Evolutionary conservation across 257 asterid species (phyloP), one percentile per base, ranked within the genome.

Genomic region (Thymus mandschuricus): DNA sequence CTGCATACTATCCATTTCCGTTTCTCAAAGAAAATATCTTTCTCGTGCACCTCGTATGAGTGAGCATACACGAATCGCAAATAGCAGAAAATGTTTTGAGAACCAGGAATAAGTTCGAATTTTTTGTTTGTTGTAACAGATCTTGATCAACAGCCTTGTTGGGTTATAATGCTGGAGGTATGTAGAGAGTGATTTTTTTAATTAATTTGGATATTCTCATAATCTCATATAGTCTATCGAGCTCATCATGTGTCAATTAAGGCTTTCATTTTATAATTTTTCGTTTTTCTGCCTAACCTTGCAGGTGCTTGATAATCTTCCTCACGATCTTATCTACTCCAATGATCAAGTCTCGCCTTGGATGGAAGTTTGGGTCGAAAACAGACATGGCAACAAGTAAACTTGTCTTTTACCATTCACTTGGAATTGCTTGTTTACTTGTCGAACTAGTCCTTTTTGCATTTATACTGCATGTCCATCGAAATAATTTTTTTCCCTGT

Each of bases 101-200:
- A 62, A 34, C 10, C 15, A 21, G 73, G 65, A 58, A 58, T 40
- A 64, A 69, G 58, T 69, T 38, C 70, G 60, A 73, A 52, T 10
- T 33, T 21, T 45, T 10, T 33, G 65, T 75, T 75, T 65, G 64
- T 74, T 88, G 85, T 77, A 81, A 80, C 96, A 95, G 99, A 90
- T 68, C 75, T 57, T 34, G 91, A 89, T 60, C 79, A 86, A 65
- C 93, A 92, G 75, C 97, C 98, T 68, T 95, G 99, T 74, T 95
- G 99, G 99, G 97, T 95, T 75, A 92, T 95, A 71, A 92, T 92
- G 98, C 64, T 95, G 61, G 99, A 95, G 99, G 99, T 94, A 83
- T 76, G 57, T 49, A 29, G 27, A 46, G 67, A 65, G 49, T 35
- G 12, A 30, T 73, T 8, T 70, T 3, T 2, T 71, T 62, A 51